These are phyloP conservation scores for Furcasterigmium furcatum DNA, from an alignment of 2,329 filamentous ascomycete species.

Conservation along the genomic window DNA sequence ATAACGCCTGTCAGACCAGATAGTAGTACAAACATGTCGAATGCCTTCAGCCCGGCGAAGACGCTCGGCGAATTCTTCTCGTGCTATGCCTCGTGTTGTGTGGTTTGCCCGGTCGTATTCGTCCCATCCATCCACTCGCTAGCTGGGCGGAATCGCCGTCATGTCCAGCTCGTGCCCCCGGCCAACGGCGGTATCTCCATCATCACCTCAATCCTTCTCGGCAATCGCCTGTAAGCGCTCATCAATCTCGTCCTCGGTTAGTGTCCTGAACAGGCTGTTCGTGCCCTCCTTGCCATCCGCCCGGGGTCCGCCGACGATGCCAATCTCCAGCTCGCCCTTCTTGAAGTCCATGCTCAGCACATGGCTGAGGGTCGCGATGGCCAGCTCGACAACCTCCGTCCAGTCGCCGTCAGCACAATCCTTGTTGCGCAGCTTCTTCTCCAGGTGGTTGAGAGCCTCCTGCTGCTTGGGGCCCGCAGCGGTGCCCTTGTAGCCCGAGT, in stretches of 20 bases:
- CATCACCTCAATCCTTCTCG: slow-evolving; percentile 81
- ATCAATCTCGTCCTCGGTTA: slow-evolving; percentile 98
- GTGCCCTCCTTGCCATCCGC: slow-evolving; percentile 80
- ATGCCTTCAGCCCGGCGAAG: slow-evolving; percentile 2
- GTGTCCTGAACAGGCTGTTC: slow-evolving; percentile 74
- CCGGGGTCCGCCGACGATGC: slow-evolving; percentile 87
- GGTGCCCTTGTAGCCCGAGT: slow-evolving; percentile 97
- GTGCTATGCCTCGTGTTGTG: slow-evolving; percentile 3
- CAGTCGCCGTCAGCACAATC: slow-evolving; percentile 86
- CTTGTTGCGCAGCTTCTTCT: slow-evolving; percentile 99
- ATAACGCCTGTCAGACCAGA: slow-evolving; percentile 15
- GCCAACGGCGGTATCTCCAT: neutral
- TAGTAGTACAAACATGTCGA: slow-evolving; percentile 13
- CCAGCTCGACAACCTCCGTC: slow-evolving; percentile 97
- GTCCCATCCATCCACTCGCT: slow-evolving; percentile 5
- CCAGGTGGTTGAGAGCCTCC: slow-evolving; percentile 95
- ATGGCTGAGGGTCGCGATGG: slow-evolving; percentile 91
- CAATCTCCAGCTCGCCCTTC: slow-evolving; percentile 97
- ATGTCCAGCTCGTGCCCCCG: slow-evolving; percentile 5
- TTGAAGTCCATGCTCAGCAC: slow-evolving; percentile 99
- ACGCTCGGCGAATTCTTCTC: neutral
- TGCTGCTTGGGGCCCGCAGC: slow-evolving; percentile 97
- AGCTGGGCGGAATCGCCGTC: slow-evolving; percentile 5
- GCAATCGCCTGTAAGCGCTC: slow-evolving; percentile 96
- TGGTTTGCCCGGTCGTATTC: slow-evolving; percentile 6